phyloP scores from a whole-genome alignment of 2,329 filamentous ascomycete species.

The Bipolaris victoriae region DNA sequence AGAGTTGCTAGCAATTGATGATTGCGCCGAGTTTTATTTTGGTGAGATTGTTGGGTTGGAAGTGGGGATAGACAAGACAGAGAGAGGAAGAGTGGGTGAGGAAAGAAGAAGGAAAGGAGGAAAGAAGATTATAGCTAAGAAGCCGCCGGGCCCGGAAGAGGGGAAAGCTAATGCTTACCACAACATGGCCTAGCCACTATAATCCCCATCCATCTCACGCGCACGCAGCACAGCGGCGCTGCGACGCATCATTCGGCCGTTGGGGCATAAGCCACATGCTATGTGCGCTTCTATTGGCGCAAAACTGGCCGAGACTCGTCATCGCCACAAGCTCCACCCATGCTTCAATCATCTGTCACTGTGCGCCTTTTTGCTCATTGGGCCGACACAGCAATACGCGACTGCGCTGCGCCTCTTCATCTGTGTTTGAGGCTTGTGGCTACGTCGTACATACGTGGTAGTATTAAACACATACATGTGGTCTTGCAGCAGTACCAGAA shows the following conservation, averaged over 20 bases:
- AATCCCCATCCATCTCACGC: slow-evolving; percentile 6
- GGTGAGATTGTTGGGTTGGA: background rate
- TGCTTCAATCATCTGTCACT: background rate
- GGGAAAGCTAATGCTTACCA: background rate
- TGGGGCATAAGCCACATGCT: slow-evolving; percentile 11
- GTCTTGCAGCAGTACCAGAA: background rate
- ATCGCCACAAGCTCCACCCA: slow-evolving; percentile 5
- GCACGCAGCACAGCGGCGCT: background rate
- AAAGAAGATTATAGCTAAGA: background rate
- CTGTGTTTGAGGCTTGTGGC: too few relatives aligned
- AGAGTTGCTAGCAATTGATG: background rate
- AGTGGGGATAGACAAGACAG: too few relatives aligned
- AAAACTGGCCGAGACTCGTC: slow-evolving; percentile 16
- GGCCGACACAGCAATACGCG: background rate
- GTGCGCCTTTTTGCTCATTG: background rate
- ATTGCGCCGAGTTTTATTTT: background rate
- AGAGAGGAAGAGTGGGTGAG: background rate
- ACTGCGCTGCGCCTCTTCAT: background rate
- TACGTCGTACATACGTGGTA: too few relatives aligned
- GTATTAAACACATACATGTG: too few relatives aligned
- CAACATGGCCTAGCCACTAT: background rate
- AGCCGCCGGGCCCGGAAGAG: background rate
- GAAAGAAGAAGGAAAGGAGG: background rate
- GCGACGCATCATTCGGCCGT: slow-evolving; percentile 10
- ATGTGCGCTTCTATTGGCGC: slow-evolving; percentile 16